phyloP scores from a whole-genome alignment of 345 rosid genomes.

The Draba incana region DNA sequence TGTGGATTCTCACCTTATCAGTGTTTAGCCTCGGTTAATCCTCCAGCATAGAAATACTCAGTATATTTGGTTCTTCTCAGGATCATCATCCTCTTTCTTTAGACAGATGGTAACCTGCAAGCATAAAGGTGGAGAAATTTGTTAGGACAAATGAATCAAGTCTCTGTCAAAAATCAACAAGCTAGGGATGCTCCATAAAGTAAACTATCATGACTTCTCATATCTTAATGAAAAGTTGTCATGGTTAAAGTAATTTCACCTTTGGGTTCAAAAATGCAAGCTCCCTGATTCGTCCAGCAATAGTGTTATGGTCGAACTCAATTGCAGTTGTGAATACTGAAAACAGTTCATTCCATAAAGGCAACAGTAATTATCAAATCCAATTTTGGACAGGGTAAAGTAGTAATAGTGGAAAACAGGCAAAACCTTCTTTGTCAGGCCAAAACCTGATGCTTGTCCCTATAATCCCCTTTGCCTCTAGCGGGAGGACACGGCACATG shows the following conservation, averaged over 20 bases:
- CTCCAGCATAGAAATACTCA: slow-evolving; percentile 84
- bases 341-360: slow-evolving; percentile 18
- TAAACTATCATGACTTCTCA: neutral
- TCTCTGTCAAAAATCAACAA: slow-evolving; percentile 18
- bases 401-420: slow-evolving; percentile 25
- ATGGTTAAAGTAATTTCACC: slow-evolving; percentile 50
- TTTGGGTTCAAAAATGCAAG: slow-evolving; percentile 95
- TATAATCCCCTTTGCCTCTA: slow-evolving; percentile 57
- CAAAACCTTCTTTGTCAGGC: slow-evolving; percentile 94
- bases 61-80: slow-evolving; percentile 59
- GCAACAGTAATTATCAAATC: slow-evolving; percentile 31
- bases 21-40: slow-evolving; percentile 83
- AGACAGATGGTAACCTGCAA: slow-evolving; percentile 78
- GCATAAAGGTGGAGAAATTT: slow-evolving; percentile 19
- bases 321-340: slow-evolving; percentile 89
- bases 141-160: slow-evolving; percentile 2
- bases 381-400: slow-evolving; percentile 14
- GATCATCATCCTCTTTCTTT: slow-evolving; percentile 60
- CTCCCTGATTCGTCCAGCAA: slow-evolving; percentile 91
- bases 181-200: slow-evolving; percentile 29
- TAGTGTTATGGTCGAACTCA: slow-evolving; percentile 82
- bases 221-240: slow-evolving; percentile 11
- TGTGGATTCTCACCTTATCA: slow-evolving; percentile 66
- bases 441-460: slow-evolving; percentile 90
- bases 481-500: slow-evolving; percentile 54